Percentiles rank a stretch among this genome's conserved stretches.
Evolutionary conservation across 306 rosid genomes (phyloP).

Genomic region (Luffa acutangula): DNA sequence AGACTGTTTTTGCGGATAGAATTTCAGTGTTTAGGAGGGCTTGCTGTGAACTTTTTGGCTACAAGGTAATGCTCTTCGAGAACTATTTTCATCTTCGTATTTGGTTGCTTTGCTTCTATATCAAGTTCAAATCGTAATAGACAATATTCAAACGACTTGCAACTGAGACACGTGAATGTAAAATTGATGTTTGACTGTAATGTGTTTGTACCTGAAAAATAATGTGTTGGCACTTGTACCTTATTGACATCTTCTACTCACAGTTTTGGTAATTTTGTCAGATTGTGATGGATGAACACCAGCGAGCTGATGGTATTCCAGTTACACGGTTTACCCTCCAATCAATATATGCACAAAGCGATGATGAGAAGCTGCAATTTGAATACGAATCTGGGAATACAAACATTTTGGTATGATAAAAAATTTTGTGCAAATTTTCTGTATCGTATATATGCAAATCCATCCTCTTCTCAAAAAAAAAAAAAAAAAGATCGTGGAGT

Average conservation of each 20-base stretch:
- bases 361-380: constrained; percentile 90
- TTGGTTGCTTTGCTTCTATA: constrained; percentile 2
- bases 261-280: constrained; percentile 20
- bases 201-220: neutral
- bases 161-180: neutral
- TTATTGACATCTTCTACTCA: neutral
- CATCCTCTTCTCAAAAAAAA: neutral
- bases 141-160: neutral
- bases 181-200: neutral
- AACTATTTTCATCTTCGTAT: neutral
- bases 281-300: constrained; percentile 98
- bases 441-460: neutral
- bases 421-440: constrained; percentile 11
- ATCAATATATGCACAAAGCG: constrained; percentile 84
- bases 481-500: neutral
- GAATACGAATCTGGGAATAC: constrained; percentile 95
- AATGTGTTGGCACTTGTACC: neutral
- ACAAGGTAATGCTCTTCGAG: constrained; percentile 48
- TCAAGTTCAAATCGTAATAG: neutral
- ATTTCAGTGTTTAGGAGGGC: constrained; percentile 94
- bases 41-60: constrained; percentile 97
- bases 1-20: constrained; percentile 92
- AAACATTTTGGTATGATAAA: constrained; percentile 64
- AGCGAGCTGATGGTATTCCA: constrained; percentile 84
- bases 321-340: constrained; percentile 81